A percentile compares a stretch with the other conserved stretches of the same genome.
These are phyloP conservation scores for Gelatoporia subvermispora DNA, from an alignment of 768 basidiomycete genomes.

Conservation along the genomic window DNA sequence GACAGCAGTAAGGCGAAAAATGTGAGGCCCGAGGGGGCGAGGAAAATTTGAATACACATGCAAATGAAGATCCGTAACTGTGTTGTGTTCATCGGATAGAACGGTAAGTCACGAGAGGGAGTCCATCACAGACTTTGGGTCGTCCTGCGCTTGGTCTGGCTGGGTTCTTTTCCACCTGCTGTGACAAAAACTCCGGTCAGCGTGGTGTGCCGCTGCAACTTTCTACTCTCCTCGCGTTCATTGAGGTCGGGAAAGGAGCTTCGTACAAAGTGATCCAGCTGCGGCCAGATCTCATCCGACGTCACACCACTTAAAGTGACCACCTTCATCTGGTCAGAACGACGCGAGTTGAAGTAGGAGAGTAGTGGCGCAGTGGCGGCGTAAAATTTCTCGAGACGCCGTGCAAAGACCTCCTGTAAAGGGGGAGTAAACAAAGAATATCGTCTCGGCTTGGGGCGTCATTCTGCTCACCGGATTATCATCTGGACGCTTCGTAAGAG, in stretches of 20 bases:
- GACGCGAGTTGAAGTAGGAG: constrained; percentile 51
- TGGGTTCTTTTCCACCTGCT: constrained; percentile 15
- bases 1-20: not conserved
- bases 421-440: not conserved
- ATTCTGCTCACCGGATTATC: constrained; percentile 65
- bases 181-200: constrained; percentile 50
- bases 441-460: constrained; percentile 3
- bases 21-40: not conserved
- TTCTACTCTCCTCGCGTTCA: constrained; percentile 40
- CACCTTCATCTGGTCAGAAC: constrained; percentile 37
- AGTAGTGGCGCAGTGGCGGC: constrained; percentile 78
- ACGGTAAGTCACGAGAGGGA: not conserved
- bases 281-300: constrained; percentile 89
- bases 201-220: constrained; percentile 42
- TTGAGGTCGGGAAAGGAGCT: constrained; percentile 54
- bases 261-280: constrained; percentile 59
- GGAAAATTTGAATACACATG: not conserved
- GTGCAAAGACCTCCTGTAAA: constrained; percentile 68
- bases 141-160: not conserved
- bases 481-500: constrained; percentile 82
- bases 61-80: not conserved
- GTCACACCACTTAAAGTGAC: constrained; percentile 66
- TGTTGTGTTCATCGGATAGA: not conserved
- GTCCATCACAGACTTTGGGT: not conserved
- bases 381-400: constrained; percentile 74